Base-by-base conservation (phyloP, 129 eudicot genomes). In the Glebionis coronaria region DNA sequence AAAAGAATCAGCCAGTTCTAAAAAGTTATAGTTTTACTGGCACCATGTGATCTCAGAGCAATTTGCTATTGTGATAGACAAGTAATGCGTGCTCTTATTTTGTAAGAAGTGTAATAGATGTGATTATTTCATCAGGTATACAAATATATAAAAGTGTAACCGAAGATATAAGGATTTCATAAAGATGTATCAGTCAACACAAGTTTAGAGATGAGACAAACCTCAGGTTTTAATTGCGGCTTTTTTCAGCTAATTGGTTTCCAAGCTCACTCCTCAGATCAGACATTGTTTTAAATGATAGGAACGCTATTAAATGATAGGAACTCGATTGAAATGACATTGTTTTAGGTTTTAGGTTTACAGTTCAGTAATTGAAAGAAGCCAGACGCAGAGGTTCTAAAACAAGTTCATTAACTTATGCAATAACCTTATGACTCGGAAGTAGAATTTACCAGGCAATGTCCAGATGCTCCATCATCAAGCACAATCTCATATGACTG, bases 231-330 rank as follows among this genome's bases (percentile, higher is more conserved):
- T 73, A 80, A 20, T 71, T 73, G 42, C 68, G 88, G 83, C 98
- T 92, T 75, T 92, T 91, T 66, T 73, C 78, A 61, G 98, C 98
- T 59, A 92, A 72, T 68, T 92, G 96, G 73, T 92, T 79, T 55
- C 98, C 98, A 69, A 92, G 89, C 71, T 92, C 98, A 78, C 98
- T 92, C 76, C 98, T 88, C 70, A 92, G 65, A 71, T 88, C 96
- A 55, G 81, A 62, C 15, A 4, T 14, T n/a, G n/a, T n/a, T n/a
- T n/a, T n/a, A n/a, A n/a, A n/a, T n/a, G n/a, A n/a, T n/a, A n/a
- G 4, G 55, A 35, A 60, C 10, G 46, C 7, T 62, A 44, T 57
- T 29, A 29, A 4, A 29, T 4, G 38, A 29, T 29, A 29, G 38
- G 38, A 31, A 1, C 25, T 23, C 25, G 25, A 23, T 23, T 23